Evolutionary conservation across 1,284 basidiomycete genomes (phyloP), one percentile per base, ranked within the genome.

Genomic region (Apiotrichum sp.): DNA sequence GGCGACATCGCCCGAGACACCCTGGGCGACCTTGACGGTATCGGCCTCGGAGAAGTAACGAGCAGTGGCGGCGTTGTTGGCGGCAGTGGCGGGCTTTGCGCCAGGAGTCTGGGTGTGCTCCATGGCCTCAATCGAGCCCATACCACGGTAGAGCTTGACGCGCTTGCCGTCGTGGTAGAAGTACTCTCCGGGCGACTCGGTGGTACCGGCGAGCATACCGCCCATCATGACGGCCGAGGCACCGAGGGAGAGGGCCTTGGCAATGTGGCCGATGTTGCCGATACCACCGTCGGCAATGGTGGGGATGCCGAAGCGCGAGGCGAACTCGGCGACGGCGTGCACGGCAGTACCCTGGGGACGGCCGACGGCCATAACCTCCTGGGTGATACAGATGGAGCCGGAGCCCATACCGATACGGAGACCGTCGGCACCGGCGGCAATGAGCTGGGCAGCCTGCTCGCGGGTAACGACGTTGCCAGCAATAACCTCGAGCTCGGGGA

Each of bases 301-400:
- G 7, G 95, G 96, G 1, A 99, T 87, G 44, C 95, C 96, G 73
- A 99, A 98, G 73, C 69, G 65, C 40, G 77, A 82, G 32, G 93
- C 86, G 69, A 98, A 98, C 79, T 98, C 92, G 32, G 93, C 85
- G 11, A 98, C 95, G 46, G 90, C 86, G 75, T 89, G 88, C 11
- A 98, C 93, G 11, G 96, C 95, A 0, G 93, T 96, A 10, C 93
- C 95, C 77, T 99, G 95, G 1, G 95, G 96, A 38, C 95, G 86
- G 35, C 95, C 96, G 55, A 98, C 95, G n/a, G 96, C 95, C 89
- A 98, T 98, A 68, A 99, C 90, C 75, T 99, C 95, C 78, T 99
- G 95, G 4, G 95, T 99, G 78, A 98, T 98, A 75, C 95, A 99
- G 72, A 99, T 99, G 10, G 92, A 96, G 16, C 95, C 95, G 13